phyloP scores from a whole-genome alignment of 371 early-diverging fungal genomes.

The Mucor piriformis region DNA sequence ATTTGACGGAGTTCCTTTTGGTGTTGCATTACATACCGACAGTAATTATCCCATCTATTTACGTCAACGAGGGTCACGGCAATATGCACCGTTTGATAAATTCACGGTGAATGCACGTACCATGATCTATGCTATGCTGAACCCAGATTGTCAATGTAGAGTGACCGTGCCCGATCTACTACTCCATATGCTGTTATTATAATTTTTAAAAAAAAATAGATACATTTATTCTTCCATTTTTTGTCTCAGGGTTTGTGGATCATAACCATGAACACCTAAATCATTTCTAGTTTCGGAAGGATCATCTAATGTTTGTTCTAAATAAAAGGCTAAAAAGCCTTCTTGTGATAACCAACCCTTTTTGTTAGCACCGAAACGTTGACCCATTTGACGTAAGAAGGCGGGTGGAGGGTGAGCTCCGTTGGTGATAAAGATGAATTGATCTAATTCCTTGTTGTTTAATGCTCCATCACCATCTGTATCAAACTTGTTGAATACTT shows the following conservation, averaged over 20 bases:
- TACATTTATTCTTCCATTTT: conserved; percentile 30
- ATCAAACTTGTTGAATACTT: conserved; percentile 52
- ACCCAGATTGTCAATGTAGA: conserved; percentile 74
- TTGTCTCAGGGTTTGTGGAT: conserved; percentile 38
- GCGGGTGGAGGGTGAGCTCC: conserved; percentile 54
- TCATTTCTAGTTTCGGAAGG: conserved; percentile 60
- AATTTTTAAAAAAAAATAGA: background rate
- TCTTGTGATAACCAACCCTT: conserved; percentile 54
- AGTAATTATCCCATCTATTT: conserved; percentile 66
- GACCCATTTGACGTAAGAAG: conserved; percentile 55
- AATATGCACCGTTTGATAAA: conserved; percentile 62
- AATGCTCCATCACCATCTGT: conserved; percentile 49
- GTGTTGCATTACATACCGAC: conserved; percentile 58
- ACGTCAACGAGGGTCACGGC: conserved; percentile 45
- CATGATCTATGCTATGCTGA: conserved; percentile 76
- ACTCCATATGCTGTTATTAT: conserved; percentile 37
- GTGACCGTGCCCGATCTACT: conserved; percentile 61
- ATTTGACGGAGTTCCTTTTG: conserved; percentile 70
- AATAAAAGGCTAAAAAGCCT: conserved; percentile 57
- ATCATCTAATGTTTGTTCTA: conserved; percentile 60
- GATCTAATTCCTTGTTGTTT: conserved; percentile 43
- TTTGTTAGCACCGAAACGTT: conserved; percentile 49
- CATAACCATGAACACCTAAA: conserved; percentile 56
- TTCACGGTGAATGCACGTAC: conserved; percentile 54
- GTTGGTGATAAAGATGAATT: conserved; percentile 54